Base-by-base conservation (phyloP, 2,329 filamentous ascomycete species). In the Neophaeococcomyces mojaviensis region DNA sequence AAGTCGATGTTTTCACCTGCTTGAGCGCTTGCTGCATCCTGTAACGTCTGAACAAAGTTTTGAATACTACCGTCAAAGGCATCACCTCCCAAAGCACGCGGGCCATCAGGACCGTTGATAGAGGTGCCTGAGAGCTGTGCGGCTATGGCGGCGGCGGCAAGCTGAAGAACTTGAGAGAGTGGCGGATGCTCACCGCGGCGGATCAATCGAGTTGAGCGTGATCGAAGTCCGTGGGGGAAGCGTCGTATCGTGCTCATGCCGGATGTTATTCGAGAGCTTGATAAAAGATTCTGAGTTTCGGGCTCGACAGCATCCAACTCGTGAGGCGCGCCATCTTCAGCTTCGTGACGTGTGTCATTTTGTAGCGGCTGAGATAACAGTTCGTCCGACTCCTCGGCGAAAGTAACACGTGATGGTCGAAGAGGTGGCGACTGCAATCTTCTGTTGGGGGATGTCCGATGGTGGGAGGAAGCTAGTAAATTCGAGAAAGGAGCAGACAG, bases 101-200 rank as follows among this genome's bases (percentile, higher is more conserved):
- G 72, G 54, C 78, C 74, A 20, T 76, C 70, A 38, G 78, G 65
- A 2, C 72, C 70, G 47, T 74, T 71, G 37, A 74, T 71, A 52
- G 77, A 69, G 31, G 74, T 73, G n/a, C 79, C 79, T 52, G 81
- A 80, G 31, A 82, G 68, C 46, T 81, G 79, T 37, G 78, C 77
- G 43, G 79, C 79, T 31, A 81, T 82, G 10, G 78, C 77, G 32
- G 78, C 75, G 12, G 79, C 79, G 24, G 79, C 79, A 18, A 81
- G 71, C 38, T 79, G 80, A 15, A 83, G 66, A 24, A 82, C 68
- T 34, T 78, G 70, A 35, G 79, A 81, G 26, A 82, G 64, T 58
- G 76, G 76, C 2, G 77, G 78, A 56, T 81, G 78, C 56, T 83
- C 79, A 55, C 81, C 77, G 50, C 71, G 70, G 26, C 73, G 68